These are phyloP conservation scores for Schizosaccharomyces japonicus DNA, from an alignment of 805 yeast genomes.

Conservation along the genomic window DNA sequence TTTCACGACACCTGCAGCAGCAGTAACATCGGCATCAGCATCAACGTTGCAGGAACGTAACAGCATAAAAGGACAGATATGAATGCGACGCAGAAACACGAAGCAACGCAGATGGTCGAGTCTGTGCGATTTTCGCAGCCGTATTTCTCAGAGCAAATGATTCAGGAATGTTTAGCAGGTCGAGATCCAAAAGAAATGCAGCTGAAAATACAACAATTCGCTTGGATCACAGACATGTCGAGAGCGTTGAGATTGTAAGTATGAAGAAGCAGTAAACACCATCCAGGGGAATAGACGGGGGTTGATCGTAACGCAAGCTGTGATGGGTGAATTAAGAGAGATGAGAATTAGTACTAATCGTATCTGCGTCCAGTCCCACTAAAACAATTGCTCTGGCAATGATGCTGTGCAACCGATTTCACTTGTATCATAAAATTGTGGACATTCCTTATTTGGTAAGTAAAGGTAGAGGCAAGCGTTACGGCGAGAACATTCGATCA, in stretches of 20 bases:
- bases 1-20: too few species aligned
- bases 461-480: too few species aligned
- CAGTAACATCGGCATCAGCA: too few species aligned
- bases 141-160: conserved; percentile 5
- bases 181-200: conserved; percentile 7
- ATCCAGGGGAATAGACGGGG: too few species aligned
- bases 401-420: conserved; percentile 11
- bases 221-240: conserved; percentile 5
- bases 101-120: too few species aligned
- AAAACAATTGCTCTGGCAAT: conserved; percentile 12
- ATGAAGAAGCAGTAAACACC: too few species aligned
- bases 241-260: conserved; percentile 9
- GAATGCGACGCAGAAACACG: too few species aligned
- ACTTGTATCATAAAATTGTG: conserved; percentile 10
- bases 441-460: conserved; percentile 7
- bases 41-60: too few species aligned
- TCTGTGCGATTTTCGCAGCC: conserved; percentile 10
- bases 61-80: too few species aligned
- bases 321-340: too few species aligned
- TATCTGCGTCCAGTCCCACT: conserved; percentile 9
- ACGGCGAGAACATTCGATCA: too few species aligned
- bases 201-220: conserved; percentile 8
- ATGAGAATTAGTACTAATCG: not conserved
- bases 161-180: not conserved
- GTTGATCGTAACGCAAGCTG: too few species aligned